phyloP scores from a whole-genome alignment of 208 protist genomes.

The Trypanosoma rangeli region DNA sequence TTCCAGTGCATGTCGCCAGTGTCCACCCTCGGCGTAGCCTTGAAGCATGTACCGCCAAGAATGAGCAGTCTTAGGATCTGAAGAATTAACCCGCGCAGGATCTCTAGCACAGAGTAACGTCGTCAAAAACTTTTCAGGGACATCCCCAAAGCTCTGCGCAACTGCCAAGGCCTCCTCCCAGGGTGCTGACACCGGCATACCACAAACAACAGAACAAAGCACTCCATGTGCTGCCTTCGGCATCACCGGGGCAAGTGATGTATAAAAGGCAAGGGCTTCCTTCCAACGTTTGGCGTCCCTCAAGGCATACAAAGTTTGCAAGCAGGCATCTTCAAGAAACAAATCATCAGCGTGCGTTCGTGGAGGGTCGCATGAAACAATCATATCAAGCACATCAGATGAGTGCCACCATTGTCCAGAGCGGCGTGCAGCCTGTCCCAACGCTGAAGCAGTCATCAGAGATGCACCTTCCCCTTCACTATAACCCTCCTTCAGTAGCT shows the following conservation, averaged over 20 bases:
- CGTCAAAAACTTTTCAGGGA: slow-evolving; percentile 29
- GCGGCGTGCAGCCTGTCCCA: slow-evolving; percentile 49
- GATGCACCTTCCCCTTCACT: slow-evolving; percentile 20
- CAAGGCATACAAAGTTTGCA: slow-evolving; percentile 55
- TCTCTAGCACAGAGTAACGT: slow-evolving; percentile 23
- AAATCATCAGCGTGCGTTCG: slow-evolving; percentile 37
- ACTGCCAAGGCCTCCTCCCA: slow-evolving; percentile 42
- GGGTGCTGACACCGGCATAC: slow-evolving; percentile 43
- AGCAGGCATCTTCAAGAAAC: slow-evolving; percentile 51
- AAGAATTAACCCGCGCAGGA: slow-evolving; percentile 9
- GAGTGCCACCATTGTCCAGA: slow-evolving; percentile 62
- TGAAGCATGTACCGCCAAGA: slow-evolving; percentile 30
- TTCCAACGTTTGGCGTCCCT: slow-evolving; percentile 56
- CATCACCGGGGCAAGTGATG: slow-evolving; percentile 37
- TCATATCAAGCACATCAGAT: slow-evolving; percentile 67
- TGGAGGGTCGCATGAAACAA: slow-evolving; percentile 39
- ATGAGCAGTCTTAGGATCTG: no score
- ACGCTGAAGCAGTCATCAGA: slow-evolving; percentile 54
- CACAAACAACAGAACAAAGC: slow-evolving; percentile 42
- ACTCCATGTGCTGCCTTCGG: slow-evolving; percentile 28
- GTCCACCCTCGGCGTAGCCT: slow-evolving; percentile 32
- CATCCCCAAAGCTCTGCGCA: slow-evolving; percentile 16
- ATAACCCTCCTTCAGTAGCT: slow-evolving; percentile 44
- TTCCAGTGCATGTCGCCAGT: slow-evolving; percentile 25
- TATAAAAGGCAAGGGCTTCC: slow-evolving; percentile 51